Base-by-base conservation (phyloP, 257 asterid species). In the Solanum arcanum region DNA sequence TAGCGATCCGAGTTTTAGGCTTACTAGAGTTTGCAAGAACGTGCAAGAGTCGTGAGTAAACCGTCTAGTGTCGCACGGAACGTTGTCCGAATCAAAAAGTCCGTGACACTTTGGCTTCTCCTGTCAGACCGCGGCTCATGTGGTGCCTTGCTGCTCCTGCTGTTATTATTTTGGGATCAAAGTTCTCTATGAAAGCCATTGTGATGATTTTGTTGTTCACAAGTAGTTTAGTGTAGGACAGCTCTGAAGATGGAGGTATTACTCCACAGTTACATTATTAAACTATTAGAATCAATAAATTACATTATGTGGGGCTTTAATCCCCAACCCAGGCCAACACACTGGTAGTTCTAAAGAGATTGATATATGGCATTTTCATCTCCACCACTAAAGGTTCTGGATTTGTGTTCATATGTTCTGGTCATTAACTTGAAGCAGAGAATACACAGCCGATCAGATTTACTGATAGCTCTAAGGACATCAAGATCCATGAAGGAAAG, bases 401-500 rank as follows among this genome's bases (percentile, higher is more conserved):
- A 49, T 27, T 25, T 47, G 68, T 29, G 11, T 80, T 49, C 85
- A 80, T 47, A 49, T 80, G 41, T 42, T 80, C 13, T 16, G 85
- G 44, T 47, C 44, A 80, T 31, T 80, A 27, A 80, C 68, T n/a
- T 42, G 37, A 76, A 13, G 35, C 83, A 42, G 23, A 42, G 23
- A 76, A 76, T 46, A 46, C 84, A 15, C 10, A 81, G 20, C 11
- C 46, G 9, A 31, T 29, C 46, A 49, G 68, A 31, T 49, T 31
- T 29, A 81, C 31, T 81, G n/a, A 27, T 27, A 49, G 85, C 69
- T 41, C 47, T n/a, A 64, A 84, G 49, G 69, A 27, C 31, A 27
- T 87, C 88, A 97, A 70, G 97, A 93, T 59, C 97, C 96, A 64
- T 93, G 83, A 88, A 94, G 92, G 88, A 94, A 91, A 0, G 99